Evolutionary conservation across 2,329 filamentous ascomycete species (phyloP), one percentile per base, ranked within the genome.

Genomic region (Calycina marina): DNA sequence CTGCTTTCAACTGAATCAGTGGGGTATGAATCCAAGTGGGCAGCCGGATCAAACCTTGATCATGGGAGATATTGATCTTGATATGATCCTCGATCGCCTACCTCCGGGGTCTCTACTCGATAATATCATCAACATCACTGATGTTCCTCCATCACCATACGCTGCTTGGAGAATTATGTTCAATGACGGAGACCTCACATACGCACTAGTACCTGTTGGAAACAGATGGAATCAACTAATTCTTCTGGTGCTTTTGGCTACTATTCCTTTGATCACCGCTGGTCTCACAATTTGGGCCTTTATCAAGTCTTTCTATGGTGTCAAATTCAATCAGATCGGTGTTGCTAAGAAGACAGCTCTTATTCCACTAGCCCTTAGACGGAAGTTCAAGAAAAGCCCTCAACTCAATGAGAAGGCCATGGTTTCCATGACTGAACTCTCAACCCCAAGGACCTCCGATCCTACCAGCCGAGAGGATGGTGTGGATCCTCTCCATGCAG

Each of bases 11-110:
- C 54, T 77, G 37, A 78, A 77, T 41, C 60, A 74, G 4, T 78
- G 74, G 73, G 74, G 73, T 31, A 70, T 77, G 48, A 72, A 77
- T 43, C 63, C 65, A 0, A 64, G 76, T 49, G 70, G 71, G 13
- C 55, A 67, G 42, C 72, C 73, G 0, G 73, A 78, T 49, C 60
- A 70, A 38, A 64, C 63, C 5, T 62, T 59, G 34, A 63, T 73
- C 2, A 67, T 63, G 39, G 74, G 74, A 14, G 73, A 78, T 47
- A 62, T 73, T 10, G 68, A 77, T 44, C 57, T 58, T 15, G 72
- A 77, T 46, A 60, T 59, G 3, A 58, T 77, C 4, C 54, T 77
- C 13, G 73, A 78, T 47, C 68, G 70, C 24, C 58, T 77, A 18
- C 67, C 71, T 2, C 72, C 72, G 4, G 68, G 63, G 8, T 69